phyloP scores from a whole-genome alignment of 1,284 basidiomycete species.

The Trametes versicolor region DNA sequence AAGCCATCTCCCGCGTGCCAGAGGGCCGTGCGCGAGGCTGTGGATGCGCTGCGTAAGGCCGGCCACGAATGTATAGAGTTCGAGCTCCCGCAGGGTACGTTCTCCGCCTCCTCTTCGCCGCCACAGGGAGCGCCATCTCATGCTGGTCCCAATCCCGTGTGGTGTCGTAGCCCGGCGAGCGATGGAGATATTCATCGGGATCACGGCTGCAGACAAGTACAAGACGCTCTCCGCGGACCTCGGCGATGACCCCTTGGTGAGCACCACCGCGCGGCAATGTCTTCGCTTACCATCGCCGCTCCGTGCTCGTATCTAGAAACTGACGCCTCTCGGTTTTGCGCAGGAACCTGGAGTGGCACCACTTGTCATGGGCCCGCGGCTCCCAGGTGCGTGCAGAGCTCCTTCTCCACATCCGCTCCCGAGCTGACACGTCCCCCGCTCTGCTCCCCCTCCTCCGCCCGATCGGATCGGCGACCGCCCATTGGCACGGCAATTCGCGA shows the following conservation, averaged over 20 bases:
- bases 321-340: not conserved
- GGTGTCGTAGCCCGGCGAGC: conserved; percentile 54
- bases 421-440: not conserved
- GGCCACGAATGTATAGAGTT: conserved; percentile 87
- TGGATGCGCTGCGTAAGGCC: conserved; percentile 68
- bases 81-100: conserved; percentile 58
- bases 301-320: conserved; percentile 5
- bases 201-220: conserved; percentile 84
- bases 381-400: conserved; percentile 29
- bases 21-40: conserved; percentile 82
- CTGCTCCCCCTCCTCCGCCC: not conserved
- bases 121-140: not conserved
- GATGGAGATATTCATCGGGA: conserved; percentile 71
- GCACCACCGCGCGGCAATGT: conserved; percentile 14
- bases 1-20: conserved; percentile 83
- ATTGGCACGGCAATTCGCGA: conserved; percentile 1
- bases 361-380: conserved; percentile 29
- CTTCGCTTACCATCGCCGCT: not conserved
- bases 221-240: conserved; percentile 73
- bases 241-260: conserved; percentile 74
- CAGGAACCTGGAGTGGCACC: conserved; percentile 33
- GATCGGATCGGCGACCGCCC: not conserved
- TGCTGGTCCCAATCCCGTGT: not conserved
- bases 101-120: not conserved
- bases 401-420: conserved; percentile 60